Percentiles rank a stretch among this genome's conserved stretches.
These are phyloP conservation scores for Calocera cornea DNA, from an alignment of 768 basidiomycete genomes.

Conservation along the genomic window DNA sequence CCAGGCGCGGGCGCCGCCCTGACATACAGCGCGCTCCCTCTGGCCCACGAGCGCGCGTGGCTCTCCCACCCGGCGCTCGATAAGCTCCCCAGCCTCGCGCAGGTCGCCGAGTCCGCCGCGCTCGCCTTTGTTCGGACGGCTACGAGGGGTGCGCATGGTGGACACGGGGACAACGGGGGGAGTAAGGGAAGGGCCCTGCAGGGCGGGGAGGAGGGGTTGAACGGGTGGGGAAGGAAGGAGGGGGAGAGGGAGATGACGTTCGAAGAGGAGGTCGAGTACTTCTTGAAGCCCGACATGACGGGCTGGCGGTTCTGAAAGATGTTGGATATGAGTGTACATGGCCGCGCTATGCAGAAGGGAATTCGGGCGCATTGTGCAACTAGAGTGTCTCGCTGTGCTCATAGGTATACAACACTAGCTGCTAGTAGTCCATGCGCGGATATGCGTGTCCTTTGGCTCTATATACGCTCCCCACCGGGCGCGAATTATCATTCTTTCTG, in stretches of 20 bases:
- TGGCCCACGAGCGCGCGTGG: not conserved
- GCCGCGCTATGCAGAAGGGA: too few relatives aligned
- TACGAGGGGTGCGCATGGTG: not conserved
- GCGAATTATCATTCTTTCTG: not conserved
- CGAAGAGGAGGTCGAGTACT: not conserved
- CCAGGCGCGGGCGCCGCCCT: not conserved
- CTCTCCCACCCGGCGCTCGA: too few relatives aligned
- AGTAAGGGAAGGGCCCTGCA: too few relatives aligned
- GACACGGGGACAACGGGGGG: not conserved
- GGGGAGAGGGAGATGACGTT: not conserved
- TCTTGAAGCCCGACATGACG: not conserved
- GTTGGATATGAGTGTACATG: too few relatives aligned
- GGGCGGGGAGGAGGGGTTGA: too few relatives aligned
- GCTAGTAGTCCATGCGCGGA: too few relatives aligned
- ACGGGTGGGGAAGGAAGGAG: not conserved
- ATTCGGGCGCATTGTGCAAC: not conserved
- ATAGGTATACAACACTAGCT: too few relatives aligned
- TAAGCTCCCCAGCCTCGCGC: too few relatives aligned
- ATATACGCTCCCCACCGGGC: not conserved
- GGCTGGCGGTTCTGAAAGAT: not conserved
- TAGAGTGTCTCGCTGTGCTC: not conserved
- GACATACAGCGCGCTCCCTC: not conserved
- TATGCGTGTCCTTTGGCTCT: not conserved
- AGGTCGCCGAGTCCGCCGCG: not conserved
- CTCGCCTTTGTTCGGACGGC: not conserved